phyloP scores from a whole-genome alignment of 73 alveolate species.

The Paramecium bursaria region DNA sequence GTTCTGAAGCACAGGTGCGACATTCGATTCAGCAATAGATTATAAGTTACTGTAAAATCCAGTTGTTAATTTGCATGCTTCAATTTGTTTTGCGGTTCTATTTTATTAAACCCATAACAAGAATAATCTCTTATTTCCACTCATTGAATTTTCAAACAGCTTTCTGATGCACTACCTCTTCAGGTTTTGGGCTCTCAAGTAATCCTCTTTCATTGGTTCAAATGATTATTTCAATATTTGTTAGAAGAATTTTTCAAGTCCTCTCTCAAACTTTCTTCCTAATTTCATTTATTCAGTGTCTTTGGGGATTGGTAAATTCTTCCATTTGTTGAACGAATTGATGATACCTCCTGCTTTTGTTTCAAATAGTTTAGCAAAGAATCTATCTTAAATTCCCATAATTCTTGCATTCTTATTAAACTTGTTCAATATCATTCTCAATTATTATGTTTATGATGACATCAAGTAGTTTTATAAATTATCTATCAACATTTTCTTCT shows the following conservation, averaged over 20 bases:
- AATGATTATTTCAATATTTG: conserved; percentile 2
- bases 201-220: conserved; percentile 54
- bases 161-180: conserved; percentile 44
- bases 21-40: not conserved
- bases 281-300: conserved; percentile 32
- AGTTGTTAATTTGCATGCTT: conserved; percentile 26
- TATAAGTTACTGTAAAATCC: not conserved
- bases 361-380: conserved; percentile 39
- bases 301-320: conserved; percentile 26
- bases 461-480: not conserved
- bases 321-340: conserved; percentile 42
- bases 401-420: conserved; percentile 34
- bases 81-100: conserved; percentile 45
- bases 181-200: conserved; percentile 1
- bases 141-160: conserved; percentile 26
- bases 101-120: conserved; percentile 45
- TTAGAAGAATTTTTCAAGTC: not conserved
- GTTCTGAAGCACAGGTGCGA: not conserved
- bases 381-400: conserved; percentile 18
- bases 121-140: conserved; percentile 45
- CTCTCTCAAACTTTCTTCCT: conserved; percentile 54
- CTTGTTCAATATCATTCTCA: conserved; percentile 15
- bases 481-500: conserved; percentile 17
- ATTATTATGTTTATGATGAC: not conserved
- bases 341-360: conserved; percentile 46